A percentile compares a stretch with the other conserved stretches of the same genome.
Conservation (phyloP, 1,284 basidiomycete genomes). For the Marasmius sp. region DNA sequence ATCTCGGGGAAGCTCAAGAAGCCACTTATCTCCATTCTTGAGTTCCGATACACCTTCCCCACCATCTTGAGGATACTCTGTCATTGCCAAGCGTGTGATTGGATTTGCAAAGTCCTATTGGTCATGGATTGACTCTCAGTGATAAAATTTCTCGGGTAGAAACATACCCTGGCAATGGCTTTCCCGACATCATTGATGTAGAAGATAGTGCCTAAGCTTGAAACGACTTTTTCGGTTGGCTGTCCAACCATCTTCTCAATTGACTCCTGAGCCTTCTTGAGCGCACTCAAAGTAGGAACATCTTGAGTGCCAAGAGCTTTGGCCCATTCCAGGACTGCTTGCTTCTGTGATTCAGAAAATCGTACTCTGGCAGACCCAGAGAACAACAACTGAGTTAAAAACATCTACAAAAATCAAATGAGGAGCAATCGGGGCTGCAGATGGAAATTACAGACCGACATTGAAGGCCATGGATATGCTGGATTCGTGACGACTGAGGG, state of each 20-base stretch:
- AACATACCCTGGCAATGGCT: not conserved
- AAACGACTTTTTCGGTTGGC: not conserved
- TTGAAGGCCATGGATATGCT: not conserved
- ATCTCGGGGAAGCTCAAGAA: not conserved
- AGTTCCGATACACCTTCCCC: not conserved
- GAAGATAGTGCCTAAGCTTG: not conserved
- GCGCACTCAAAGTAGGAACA: not conserved
- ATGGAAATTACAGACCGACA: not conserved
- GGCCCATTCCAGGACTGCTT: not conserved
- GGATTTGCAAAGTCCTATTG: not conserved
- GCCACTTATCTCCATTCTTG: not conserved
- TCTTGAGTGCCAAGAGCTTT: not conserved
- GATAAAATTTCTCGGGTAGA: too few species aligned
- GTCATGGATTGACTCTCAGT: too few species aligned
- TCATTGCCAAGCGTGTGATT: not conserved
- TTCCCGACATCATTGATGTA: not conserved
- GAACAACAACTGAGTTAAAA: not conserved
- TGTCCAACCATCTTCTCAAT: not conserved
- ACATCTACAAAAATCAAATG: not conserved
- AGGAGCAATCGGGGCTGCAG: not conserved
- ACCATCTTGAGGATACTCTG: not conserved
- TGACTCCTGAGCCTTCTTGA: not conserved
- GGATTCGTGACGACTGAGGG: not conserved
- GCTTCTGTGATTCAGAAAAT: not conserved
- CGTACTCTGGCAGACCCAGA: not conserved